Base-by-base conservation (phyloP, 2,329 filamentous ascomycete genomes). In the Fusarium sp. region DNA sequence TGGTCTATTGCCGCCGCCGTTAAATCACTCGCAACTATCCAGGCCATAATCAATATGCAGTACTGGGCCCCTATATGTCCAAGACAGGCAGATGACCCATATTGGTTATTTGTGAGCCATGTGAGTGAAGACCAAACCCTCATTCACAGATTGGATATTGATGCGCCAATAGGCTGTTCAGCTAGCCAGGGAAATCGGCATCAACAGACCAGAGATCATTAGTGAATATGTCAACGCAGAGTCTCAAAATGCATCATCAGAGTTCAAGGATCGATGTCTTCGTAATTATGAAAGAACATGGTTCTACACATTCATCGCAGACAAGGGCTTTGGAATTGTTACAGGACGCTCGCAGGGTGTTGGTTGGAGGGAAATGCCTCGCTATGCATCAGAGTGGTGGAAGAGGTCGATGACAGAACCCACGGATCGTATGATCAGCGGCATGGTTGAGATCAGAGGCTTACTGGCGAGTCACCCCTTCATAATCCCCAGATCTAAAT, bases 261-360 rank as follows among this genome's bases (percentile, higher is more conserved):
- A 63, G 6, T 33, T 57, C 2, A 2, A 13, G 9, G 51, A 44
- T 3, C 44, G 58, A 13, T 63, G 18, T 15, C 17, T 40, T 4
- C 60, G 60, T 4, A 63, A 63, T 17, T 63, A 58, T 5, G 60
- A 63, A 22, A 63, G 60, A 5, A 26, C 58, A 1, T 63, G 60
- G 60, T 24, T 63, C 0, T 43, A 59, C 2, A 63, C 60, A 1
- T 51, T 63, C 1, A 49, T 63, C 1, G 43, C 60, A 6, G 60
- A 63, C 2, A 63, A 63, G 22, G 60, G 60, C 0, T 63, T 63
- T 7, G 60, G 60, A 1, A 62, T 62, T 2, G 38, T 63, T 13
- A 58, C 38, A 14, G 58, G 60, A 5, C 53, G 60, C 2, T 26
- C 57, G 4, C 51, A 58, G 22, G 63, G 58, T 6, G 44, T 63